Evolutionary conservation across 2,329 filamentous ascomycete species (phyloP).

Genomic region (Fusarium verticillioides): DNA sequence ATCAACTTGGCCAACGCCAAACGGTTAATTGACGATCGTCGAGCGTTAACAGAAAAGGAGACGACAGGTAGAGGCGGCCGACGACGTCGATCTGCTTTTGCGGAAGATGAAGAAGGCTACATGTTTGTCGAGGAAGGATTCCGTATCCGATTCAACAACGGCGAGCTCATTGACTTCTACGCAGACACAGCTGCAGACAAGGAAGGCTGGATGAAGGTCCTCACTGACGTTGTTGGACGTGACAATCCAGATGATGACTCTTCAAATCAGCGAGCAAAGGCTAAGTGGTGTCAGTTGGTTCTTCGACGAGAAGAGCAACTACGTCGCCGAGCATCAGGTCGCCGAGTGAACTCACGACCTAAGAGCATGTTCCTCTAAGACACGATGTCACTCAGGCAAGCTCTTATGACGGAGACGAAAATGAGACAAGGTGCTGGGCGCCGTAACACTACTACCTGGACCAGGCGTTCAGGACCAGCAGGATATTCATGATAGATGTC

Average conservation of each 20-base stretch:
- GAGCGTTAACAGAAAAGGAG: conserved; percentile 84
- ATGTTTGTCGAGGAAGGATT: conserved; percentile 99
- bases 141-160: conserved; percentile 97
- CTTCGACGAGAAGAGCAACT: conserved; percentile 71
- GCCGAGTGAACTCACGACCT: conserved; percentile 65
- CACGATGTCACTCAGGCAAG: conserved; percentile 7
- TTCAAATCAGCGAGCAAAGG: conserved; percentile 56
- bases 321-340: conserved; percentile 64
- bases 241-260: conserved; percentile 61
- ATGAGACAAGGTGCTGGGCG: conserved; percentile 41
- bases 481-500: conserved; percentile 39
- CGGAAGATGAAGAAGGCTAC: conserved; percentile 98
- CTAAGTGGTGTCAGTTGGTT: conserved; percentile 75
- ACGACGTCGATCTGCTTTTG: conserved; percentile 92
- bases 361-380: conserved; percentile 67
- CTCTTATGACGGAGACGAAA: conserved; percentile 22
- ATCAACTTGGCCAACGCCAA: conserved; percentile 96
- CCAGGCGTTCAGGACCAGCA: conserved; percentile 43
- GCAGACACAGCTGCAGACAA: conserved; percentile 89
- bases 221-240: conserved; percentile 76
- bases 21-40: conserved; percentile 92
- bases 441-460: conserved; percentile 41
- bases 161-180: conserved; percentile 98
- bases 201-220: conserved; percentile 92
- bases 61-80: conserved; percentile 79